Evolutionary conservation across 2,329 filamentous ascomycete species (phyloP), one percentile per base, ranked within the genome.

Genomic region (Saccharata proteae): DNA sequence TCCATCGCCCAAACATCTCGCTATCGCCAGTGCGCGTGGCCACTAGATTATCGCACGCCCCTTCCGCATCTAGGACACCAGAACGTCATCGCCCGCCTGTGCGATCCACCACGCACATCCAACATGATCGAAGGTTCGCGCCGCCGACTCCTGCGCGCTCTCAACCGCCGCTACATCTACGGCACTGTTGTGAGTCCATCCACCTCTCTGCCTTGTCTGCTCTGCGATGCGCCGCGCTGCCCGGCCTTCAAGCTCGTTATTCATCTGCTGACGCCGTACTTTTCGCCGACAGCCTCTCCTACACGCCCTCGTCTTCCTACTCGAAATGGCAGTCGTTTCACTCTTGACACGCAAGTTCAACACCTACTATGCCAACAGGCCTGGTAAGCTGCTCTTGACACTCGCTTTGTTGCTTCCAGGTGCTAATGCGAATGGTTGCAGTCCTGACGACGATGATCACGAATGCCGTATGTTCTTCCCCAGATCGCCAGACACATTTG

Each of bases 361-460:
- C 61, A 71, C 75, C 43, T 93, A 92, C 64, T 98, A 96, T 71
- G 78, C 83, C 43, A 77, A 85, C 51, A 80, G 82, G 51, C 90
- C 88, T 49, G 66, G 81, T 86, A 67, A 43, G 69, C 14, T n/a
- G 30, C 20, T 8, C 17, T 14, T 27, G 32, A 25, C 30, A n/a
- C 42, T 32, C 17, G 16, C 21, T 26, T 14, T 20, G 24, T n/a
- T 10, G 32, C 12, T 26, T 14, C 8, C 7, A 13, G 20, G 31
- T 26, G 35, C 45, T 51, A 36, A 47, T 39, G n/a, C n/a, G n/a
- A n/a, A 6, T 26, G 35, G 17, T 19, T 37, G 37, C 52, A 81
- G 82, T 98, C 24, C 73, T 98, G 48, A 98, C 90, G 40, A 98
- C 93, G 59, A 98, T 98, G 88, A 83, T 94, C 52, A 93, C 88